These are phyloP conservation scores for Mucuna pruriens DNA, from an alignment of 306 rosid genomes.

Conservation along the genomic window DNA sequence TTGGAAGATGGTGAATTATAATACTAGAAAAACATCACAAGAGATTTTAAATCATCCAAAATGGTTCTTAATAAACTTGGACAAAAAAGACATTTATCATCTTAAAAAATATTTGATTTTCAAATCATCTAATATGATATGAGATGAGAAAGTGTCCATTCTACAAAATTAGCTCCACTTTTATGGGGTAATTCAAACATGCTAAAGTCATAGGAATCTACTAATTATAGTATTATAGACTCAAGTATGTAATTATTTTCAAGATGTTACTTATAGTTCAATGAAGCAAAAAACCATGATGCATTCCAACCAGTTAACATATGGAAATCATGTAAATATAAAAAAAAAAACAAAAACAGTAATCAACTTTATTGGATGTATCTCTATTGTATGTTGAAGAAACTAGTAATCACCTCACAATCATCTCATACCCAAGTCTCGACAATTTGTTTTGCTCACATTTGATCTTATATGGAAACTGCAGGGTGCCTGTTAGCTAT, in stretches of 20 bases:
- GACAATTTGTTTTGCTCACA: not conserved
- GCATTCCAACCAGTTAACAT: not conserved
- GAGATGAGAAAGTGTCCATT: not conserved
- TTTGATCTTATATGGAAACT: not conserved
- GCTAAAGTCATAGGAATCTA: not conserved
- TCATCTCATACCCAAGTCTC: conserved; percentile 7
- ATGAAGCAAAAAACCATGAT: not conserved
- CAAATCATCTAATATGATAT: not conserved
- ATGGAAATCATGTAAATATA: conserved; percentile 3
- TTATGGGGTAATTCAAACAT: not conserved
- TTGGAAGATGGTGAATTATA: not conserved
- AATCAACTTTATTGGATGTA: not conserved
- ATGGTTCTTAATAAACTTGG: not conserved
- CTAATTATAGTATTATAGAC: conserved; percentile 1
- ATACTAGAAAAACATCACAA: conserved; percentile 13
- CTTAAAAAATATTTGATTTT: not conserved
- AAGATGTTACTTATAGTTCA: not conserved
- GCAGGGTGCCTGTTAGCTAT: not conserved
- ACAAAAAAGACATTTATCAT: not conserved
- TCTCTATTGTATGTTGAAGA: not conserved
- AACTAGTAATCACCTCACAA: not conserved
- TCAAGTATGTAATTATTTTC: not conserved
- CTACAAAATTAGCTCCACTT: not conserved
- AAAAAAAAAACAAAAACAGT: not conserved
- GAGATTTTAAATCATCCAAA: conserved; percentile 2